Evolutionary conservation across 2,329 filamentous ascomycete genomes (phyloP).

Genomic region (Penicillium fuscoglaucum): DNA sequence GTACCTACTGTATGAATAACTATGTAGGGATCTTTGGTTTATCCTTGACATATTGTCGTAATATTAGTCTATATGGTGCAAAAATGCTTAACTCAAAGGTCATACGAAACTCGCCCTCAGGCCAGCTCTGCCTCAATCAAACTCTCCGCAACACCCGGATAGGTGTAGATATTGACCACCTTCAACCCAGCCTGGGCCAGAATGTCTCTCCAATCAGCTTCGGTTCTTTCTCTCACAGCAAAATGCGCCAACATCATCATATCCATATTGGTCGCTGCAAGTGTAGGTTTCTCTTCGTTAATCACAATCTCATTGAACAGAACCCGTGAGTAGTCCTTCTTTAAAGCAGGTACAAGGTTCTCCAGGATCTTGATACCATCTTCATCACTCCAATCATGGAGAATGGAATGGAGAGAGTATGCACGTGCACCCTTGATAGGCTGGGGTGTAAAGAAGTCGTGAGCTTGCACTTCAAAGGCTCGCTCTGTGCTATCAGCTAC

Average conservation of each 20-base stretch:
- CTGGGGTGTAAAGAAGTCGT: conserved; percentile 23
- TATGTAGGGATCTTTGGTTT: too few species aligned
- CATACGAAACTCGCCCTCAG: neutral
- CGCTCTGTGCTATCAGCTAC: neutral
- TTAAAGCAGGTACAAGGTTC: conserved; percentile 24
- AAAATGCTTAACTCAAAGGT: neutral
- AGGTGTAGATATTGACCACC: conserved; percentile 19
- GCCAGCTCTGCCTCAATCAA: conserved; percentile 25
- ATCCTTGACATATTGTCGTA: neutral
- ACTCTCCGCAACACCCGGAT: conserved; percentile 22
- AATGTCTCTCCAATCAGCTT: conserved; percentile 20
- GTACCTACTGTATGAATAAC: neutral
- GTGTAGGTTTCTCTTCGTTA: conserved; percentile 18
- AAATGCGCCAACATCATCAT: conserved; percentile 30
- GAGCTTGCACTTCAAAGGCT: conserved; percentile 16
- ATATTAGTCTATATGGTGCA: neutral
- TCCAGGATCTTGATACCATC: conserved; percentile 21
- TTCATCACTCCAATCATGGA: conserved; percentile 29
- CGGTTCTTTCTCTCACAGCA: conserved; percentile 20
- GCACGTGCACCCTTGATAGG: conserved; percentile 26
- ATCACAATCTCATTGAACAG: conserved; percentile 28
- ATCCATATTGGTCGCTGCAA: conserved; percentile 27
- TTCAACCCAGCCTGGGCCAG: conserved; percentile 18
- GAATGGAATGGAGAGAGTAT: conserved; percentile 30
- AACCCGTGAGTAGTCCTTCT: conserved; percentile 23